These are phyloP conservation scores for Chrysoporthe deuterocubensis DNA, from an alignment of 2,329 filamentous ascomycete genomes.

Conservation along the genomic window DNA sequence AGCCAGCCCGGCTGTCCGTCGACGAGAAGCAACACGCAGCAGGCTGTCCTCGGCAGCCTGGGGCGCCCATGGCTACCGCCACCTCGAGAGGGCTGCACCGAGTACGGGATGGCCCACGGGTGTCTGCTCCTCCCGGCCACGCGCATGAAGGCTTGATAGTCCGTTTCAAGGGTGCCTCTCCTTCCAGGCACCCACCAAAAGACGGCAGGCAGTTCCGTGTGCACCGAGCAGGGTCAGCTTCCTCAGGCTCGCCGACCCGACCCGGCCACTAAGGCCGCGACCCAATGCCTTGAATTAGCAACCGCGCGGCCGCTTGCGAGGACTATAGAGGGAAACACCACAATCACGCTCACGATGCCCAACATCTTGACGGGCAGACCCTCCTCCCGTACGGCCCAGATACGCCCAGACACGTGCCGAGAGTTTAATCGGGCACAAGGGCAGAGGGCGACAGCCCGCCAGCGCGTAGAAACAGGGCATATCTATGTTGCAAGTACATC, in stretches of 20 bases:
- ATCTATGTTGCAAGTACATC: background rate
- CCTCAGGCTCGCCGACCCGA: conserved; percentile 5
- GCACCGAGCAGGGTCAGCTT: background rate
- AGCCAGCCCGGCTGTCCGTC: background rate
- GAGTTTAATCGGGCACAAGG: too few relatives aligned
- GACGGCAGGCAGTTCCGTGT: background rate
- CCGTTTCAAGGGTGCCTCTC: background rate
- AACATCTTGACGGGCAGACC: background rate
- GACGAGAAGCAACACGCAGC: background rate
- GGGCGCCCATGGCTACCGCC: background rate
- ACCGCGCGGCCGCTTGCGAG: background rate
- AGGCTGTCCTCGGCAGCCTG: background rate
- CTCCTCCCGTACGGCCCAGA: background rate
- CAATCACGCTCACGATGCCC: background rate
- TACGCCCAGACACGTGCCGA: background rate
- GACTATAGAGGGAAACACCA: too few relatives aligned
- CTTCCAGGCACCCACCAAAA: background rate
- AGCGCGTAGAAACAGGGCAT: background rate
- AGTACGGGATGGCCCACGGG: background rate
- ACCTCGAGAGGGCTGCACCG: background rate
- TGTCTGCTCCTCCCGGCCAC: too few relatives aligned
- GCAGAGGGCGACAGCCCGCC: too few relatives aligned
- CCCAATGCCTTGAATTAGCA: conserved; percentile 23
- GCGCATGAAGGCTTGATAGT: background rate
- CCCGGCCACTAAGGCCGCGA: conserved; percentile 10